Base-by-base conservation (phyloP, 2,329 filamentous ascomycete species). In the Hypoxylon sp. region DNA sequence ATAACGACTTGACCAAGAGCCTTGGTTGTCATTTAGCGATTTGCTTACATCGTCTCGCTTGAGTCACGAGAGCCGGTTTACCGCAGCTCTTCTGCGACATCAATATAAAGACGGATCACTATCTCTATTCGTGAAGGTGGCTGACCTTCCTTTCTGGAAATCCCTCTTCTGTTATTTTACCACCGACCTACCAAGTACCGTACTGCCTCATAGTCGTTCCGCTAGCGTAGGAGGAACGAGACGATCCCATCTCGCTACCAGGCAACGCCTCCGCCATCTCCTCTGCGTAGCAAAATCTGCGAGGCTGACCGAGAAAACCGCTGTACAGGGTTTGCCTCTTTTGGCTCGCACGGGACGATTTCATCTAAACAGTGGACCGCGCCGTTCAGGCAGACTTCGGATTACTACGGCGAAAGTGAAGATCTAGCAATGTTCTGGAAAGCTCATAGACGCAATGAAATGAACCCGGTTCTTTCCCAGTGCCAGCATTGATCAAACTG, bases 101-200 rank as follows among this genome's bases (percentile, higher is more conserved):
- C 72, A 75, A 75, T 75, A 72, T 74, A 73, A 64, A 67, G 65
- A 53, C 60, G 60, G 60, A 71, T 71, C 68, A 63, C 65, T 60
- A 67, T 68, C 57, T 71, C 69, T 70, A 71, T 63, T 68, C 55
- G 59, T 58, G 51, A 67, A 66, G 67, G 70, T 62, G 43, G 61
- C 61, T 68, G 65, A 73, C 74, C 74, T 75, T 75, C 74, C 73
- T 72, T 73, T 74, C 72, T 75, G 38, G 73, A 74, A 60, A 36
- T 14, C 52, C 34, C 32, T 50, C 32, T 50, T 38, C 30, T 53
- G 49, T 21, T 60, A 25, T 66, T 60, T 52, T 66, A 63, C 53
- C 45, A 13, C 52, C 49, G 49, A 46, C 57, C 58, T 46, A 23
- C 65, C 48, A 48, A 45, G 58, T 60, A 60, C 43, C 51, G 34